Conservation (phyloP, 73 alveolate species). For the Paramecium pentaurelia region DNA sequence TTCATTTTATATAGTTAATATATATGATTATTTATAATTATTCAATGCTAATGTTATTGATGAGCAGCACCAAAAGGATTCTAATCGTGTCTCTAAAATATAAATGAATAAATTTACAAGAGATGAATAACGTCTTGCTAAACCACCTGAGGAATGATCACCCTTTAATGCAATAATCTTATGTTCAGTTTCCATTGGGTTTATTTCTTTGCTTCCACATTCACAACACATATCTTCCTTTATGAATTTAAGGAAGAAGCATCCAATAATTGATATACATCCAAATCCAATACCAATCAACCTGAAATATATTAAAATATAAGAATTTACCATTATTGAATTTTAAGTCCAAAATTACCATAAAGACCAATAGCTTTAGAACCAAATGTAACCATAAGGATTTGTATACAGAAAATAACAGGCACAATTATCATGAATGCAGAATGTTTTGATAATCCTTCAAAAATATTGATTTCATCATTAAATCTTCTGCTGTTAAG, state of each 20-base stretch:
- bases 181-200: constrained; percentile 36
- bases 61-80: constrained; percentile 17
- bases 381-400: constrained; percentile 74
- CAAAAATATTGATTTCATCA: constrained; percentile 84
- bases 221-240: constrained; percentile 59
- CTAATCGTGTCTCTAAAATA: not conserved
- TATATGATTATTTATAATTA: not conserved
- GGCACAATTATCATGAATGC: constrained; percentile 71
- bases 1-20: not conserved
- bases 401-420: constrained; percentile 70
- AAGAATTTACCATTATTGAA: constrained; percentile 65
- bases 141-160: not conserved
- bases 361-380: constrained; percentile 32
- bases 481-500: constrained; percentile 78
- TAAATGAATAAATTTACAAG: not conserved
- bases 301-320: constrained; percentile 71
- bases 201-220: constrained; percentile 18
- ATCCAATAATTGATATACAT: constrained; percentile 49
- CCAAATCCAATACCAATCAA: constrained; percentile 80
- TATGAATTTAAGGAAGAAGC: constrained; percentile 51
- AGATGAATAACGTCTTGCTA: constrained; percentile 46
- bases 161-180: not conserved
- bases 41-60: constrained; percentile 10
- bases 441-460: constrained; percentile 65
- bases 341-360: constrained; percentile 61